Conservation (phyloP, 176 grass and related monocot genomes). For the Olyra latifolia region DNA sequence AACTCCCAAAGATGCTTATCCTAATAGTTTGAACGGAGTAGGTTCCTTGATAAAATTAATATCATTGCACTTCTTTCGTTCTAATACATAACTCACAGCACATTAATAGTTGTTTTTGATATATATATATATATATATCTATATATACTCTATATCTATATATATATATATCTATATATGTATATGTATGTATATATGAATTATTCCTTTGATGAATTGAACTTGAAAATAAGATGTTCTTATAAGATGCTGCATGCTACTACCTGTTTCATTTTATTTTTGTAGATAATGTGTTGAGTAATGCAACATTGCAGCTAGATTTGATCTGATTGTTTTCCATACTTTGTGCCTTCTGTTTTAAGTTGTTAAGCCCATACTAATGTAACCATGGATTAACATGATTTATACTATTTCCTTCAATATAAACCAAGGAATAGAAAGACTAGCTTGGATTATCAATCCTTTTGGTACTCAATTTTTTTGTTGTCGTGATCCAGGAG, state of each 20-base stretch:
- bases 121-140: too few species aligned
- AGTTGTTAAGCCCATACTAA: background rate
- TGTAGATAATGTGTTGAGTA: background rate
- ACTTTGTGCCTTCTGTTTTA: background rate
- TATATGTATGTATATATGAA: too few species aligned
- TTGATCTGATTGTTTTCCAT: slow-evolving; percentile 25
- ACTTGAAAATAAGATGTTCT: background rate
- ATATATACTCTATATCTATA: too few species aligned
- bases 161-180: too few species aligned
- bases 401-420: background rate
- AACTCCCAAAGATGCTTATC: slow-evolving; percentile 38
- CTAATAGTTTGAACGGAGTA: slow-evolving; percentile 51
- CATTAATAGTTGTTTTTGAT: background rate
- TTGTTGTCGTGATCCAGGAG: slow-evolving; percentile 44
- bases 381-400: background rate
- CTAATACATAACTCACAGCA: background rate
- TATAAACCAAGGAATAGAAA: slow-evolving; percentile 10
- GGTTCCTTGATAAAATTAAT: slow-evolving; percentile 24
- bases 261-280: background rate
- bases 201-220: background rate
- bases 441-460: background rate
- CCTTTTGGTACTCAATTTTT: background rate
- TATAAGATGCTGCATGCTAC: background rate
- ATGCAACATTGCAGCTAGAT: background rate
- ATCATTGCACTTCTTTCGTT: background rate